Conservation (phyloP, 768 basidiomycete genomes). For the Pleurotus sapidus region DNA sequence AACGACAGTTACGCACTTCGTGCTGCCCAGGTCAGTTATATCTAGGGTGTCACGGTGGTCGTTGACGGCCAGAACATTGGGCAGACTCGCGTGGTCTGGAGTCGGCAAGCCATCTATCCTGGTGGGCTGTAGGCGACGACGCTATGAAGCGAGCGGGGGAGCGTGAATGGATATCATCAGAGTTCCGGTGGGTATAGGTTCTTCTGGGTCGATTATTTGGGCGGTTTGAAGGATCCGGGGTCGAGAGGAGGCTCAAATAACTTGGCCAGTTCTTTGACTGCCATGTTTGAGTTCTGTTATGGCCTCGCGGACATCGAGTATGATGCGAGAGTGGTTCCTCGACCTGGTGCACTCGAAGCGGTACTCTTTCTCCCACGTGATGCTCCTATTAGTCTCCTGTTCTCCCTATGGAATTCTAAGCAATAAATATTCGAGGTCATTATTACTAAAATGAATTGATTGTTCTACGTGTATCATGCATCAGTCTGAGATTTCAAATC, state of each 20-base stretch:
- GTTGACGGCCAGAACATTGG: not conserved
- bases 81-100: not conserved
- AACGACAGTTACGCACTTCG: not conserved
- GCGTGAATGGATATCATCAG: not conserved
- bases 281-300: conserved; percentile 18
- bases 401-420: too few species aligned
- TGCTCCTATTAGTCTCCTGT: too few species aligned
- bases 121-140: not conserved
- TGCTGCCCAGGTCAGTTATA: not conserved
- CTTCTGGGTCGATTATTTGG: not conserved
- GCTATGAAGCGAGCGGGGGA: conserved; percentile 25
- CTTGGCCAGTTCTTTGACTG: conserved; percentile 31
- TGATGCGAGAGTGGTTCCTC: not conserved
- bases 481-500: not conserved
- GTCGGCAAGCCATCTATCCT: not conserved
- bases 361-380: not conserved
- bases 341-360: not conserved
- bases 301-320: conserved; percentile 12
- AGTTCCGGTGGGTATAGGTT: not conserved
- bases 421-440: too few species aligned
- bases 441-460: not conserved
- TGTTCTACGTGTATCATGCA: not conserved
- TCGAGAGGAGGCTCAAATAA: conserved; percentile 22
- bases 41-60: not conserved
- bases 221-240: not conserved